Evolutionary conservation across 1,284 basidiomycete genomes (phyloP).

Genomic region (Testicularia cyperi): DNA sequence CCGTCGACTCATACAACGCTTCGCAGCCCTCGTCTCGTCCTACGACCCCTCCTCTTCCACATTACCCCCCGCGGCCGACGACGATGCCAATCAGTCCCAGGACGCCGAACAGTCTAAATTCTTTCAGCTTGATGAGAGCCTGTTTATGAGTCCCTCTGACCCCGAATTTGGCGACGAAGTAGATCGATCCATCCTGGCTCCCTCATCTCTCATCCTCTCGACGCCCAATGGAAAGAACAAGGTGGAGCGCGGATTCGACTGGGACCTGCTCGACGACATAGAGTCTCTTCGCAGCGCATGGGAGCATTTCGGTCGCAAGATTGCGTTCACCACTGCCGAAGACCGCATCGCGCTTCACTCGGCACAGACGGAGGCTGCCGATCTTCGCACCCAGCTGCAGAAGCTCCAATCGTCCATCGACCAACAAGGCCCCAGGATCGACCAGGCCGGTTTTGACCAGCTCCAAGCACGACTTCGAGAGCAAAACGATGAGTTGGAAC

Average conservation of each 20-base stretch:
- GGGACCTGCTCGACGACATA: slow-evolving; percentile 28
- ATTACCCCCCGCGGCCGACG: background rate
- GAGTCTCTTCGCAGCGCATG: slow-evolving; percentile 1
- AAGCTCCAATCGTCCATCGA: slow-evolving; percentile 1
- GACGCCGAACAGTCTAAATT: background rate
- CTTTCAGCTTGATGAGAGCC: slow-evolving; percentile 15
- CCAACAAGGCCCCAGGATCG: too few species aligned
- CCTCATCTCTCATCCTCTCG: slow-evolving; percentile 3
- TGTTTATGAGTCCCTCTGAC: too few species aligned
- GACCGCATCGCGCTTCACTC: slow-evolving; percentile 1
- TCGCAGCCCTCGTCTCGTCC: slow-evolving; percentile 1
- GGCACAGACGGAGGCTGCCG: too few species aligned
- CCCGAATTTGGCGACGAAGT: too few species aligned
- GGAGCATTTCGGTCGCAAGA: slow-evolving; percentile 3
- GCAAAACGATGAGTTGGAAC: too few species aligned
- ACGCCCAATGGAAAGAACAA: slow-evolving; percentile 13
- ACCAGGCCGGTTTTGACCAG: too few species aligned
- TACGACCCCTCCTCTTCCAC: slow-evolving; percentile 3
- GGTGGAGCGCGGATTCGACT: slow-evolving; percentile 1
- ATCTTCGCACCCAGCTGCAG: too few species aligned
- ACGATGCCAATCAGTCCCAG: background rate
- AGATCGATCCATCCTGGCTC: slow-evolving; percentile 9
- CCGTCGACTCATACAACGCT: slow-evolving; percentile 8
- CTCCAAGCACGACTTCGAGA: too few species aligned
- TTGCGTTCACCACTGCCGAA: slow-evolving; percentile 8